Conservation (phyloP, 2,329 filamentous ascomycete species). For the Arthrobotrys entomopaga region DNA sequence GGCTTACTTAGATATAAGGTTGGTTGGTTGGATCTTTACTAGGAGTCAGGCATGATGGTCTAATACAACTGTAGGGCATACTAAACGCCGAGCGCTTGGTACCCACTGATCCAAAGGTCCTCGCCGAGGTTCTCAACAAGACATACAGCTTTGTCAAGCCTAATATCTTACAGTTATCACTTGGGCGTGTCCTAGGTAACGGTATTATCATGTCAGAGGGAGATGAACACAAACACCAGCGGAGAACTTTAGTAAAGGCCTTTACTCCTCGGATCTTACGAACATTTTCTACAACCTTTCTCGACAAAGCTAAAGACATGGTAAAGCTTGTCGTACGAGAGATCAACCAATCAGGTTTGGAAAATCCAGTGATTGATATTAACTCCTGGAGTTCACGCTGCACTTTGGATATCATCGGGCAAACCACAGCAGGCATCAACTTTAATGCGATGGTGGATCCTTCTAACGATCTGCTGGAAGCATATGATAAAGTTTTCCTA, state of each 20-base stretch:
- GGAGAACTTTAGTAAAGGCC: constrained; percentile 81
- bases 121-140: constrained; percentile 77
- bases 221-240: constrained; percentile 83
- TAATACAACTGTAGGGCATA: constrained; percentile 61
- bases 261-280: constrained; percentile 81
- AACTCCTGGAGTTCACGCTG: constrained; percentile 73
- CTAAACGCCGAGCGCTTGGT: constrained; percentile 74
- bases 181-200: constrained; percentile 74
- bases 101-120: constrained; percentile 70
- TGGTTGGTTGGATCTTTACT: background rate
- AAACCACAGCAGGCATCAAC: constrained; percentile 76
- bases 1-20: constrained; percentile 75
- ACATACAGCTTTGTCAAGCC: constrained; percentile 78
- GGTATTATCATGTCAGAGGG: constrained; percentile 81
- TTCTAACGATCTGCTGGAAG: constrained; percentile 69
- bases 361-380: constrained; percentile 68
- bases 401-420: constrained; percentile 79
- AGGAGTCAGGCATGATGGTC: background rate
- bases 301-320: constrained; percentile 77
- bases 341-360: constrained; percentile 62
- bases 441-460: constrained; percentile 71
- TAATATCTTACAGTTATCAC: constrained; percentile 65
- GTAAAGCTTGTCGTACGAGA: constrained; percentile 70
- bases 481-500: constrained; percentile 69
- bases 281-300: constrained; percentile 86